Base-by-base conservation (phyloP, 2,329 filamentous ascomycete species). In the Lecanoromycetidae sp. region DNA sequence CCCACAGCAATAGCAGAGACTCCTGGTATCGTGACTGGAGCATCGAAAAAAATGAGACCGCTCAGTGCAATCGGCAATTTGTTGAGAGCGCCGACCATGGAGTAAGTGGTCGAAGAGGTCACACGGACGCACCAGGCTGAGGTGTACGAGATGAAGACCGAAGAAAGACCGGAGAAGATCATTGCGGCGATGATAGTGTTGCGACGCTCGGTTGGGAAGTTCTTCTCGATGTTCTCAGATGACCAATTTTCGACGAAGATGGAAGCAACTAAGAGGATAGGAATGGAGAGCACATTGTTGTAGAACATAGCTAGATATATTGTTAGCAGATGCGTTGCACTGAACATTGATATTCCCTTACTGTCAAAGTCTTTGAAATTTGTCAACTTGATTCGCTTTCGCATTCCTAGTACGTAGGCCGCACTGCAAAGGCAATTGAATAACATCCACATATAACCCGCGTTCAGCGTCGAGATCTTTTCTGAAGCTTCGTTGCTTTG, bases 361-460 rank as follows among this genome's bases (percentile, higher is more conserved):
- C 90, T 94, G 66, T 98, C 91, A 73, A 93, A 96, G 65, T 96
- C 91, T 76, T 94, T 95, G 71, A 98, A 96, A 74, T 94, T 95
- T 72, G 94, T 95, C 69, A 93, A 79, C 81, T 96, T 96, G 66
- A 98, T 96, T 56, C 93, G 83, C 75, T 96, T 96, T 63, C 91
- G 82, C 90, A 95, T 96, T 57, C 84, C 78, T 54, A 98, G 70
- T 38, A 96, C 74, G 59, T 94, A 96, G 19, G 85, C 78, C 1
- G 91, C 87, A 23, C 85, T 90, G 74, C 87, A 95, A 63, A 96
- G 78, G 60, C 94, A 94, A 67, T 98, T 98, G 68, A 94, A 71
- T 58, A 87, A 74, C 88, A 98, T 96, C 91, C 91, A 98, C 52
- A 93, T 78, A 63, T 98, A 98, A 36, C 91, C 91, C 23, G 88